Conservation (phyloP, 345 rosid genomes). For the Salix viminalis region DNA sequence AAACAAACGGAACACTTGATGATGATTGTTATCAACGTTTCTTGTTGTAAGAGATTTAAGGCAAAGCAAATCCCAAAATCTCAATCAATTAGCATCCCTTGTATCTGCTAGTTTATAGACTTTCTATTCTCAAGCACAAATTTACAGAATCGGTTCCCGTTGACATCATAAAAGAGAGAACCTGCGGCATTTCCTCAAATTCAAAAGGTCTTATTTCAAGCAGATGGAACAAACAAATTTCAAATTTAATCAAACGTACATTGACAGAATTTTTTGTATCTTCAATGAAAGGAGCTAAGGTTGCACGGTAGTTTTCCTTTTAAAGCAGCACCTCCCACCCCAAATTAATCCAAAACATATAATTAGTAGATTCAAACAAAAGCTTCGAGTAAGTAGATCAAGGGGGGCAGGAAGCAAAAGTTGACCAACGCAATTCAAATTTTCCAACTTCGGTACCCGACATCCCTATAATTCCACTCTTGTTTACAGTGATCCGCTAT, state of each 20-base stretch:
- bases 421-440: neutral
- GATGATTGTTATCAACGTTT: too few species aligned
- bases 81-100: too few species aligned
- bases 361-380: neutral
- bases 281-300: neutral
- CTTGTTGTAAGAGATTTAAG: too few species aligned
- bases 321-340: neutral
- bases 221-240: neutral
- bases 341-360: neutral
- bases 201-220: neutral
- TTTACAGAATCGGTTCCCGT: too few species aligned
- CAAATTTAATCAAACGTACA: neutral
- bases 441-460: neutral
- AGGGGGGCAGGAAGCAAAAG: neutral
- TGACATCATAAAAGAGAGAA: neutral
- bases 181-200: neutral
- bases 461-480: neutral
- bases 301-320: slow-evolving; percentile 6
- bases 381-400: neutral
- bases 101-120: too few species aligned
- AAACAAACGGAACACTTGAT: too few species aligned
- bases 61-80: too few species aligned
- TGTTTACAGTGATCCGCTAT: slow-evolving; percentile 3
- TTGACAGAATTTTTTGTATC: neutral
- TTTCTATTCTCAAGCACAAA: too few species aligned